Evolutionary conservation across 768 basidiomycete genomes (phyloP).

Genomic region (Tricholoma terreum): DNA sequence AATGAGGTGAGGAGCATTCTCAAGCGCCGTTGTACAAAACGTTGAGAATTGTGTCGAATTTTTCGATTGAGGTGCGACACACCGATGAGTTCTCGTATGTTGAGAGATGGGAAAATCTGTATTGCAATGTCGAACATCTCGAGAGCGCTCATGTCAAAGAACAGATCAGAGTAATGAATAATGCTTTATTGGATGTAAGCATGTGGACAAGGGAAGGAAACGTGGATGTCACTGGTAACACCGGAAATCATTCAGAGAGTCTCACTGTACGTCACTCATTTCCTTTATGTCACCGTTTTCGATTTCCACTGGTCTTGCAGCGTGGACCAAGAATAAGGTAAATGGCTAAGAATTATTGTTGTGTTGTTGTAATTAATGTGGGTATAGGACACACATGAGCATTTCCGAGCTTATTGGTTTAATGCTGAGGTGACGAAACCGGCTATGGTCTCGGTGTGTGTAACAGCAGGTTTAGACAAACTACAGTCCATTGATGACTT

Average conservation of each 20-base stretch:
- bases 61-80: background rate
- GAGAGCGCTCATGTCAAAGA: background rate
- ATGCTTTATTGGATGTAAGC: too few relatives aligned
- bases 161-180: too few relatives aligned
- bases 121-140: background rate
- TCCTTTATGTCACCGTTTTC: background rate
- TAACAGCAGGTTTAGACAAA: background rate
- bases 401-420: too few relatives aligned
- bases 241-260: too few relatives aligned
- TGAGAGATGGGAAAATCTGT: background rate
- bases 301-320: background rate
- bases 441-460: background rate
- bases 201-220: too few relatives aligned
- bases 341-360: background rate
- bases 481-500: background rate
- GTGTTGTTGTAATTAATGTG: background rate
- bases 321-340: background rate
- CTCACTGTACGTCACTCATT: background rate
- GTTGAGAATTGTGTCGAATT: background rate
- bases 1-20: background rate
- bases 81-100: background rate
- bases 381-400: background rate
- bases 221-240: too few relatives aligned
- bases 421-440: background rate
- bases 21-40: background rate